Evolutionary conservation across 352 stramenopile species (phyloP).

Genomic region (Globisporangium nodosum): DNA sequence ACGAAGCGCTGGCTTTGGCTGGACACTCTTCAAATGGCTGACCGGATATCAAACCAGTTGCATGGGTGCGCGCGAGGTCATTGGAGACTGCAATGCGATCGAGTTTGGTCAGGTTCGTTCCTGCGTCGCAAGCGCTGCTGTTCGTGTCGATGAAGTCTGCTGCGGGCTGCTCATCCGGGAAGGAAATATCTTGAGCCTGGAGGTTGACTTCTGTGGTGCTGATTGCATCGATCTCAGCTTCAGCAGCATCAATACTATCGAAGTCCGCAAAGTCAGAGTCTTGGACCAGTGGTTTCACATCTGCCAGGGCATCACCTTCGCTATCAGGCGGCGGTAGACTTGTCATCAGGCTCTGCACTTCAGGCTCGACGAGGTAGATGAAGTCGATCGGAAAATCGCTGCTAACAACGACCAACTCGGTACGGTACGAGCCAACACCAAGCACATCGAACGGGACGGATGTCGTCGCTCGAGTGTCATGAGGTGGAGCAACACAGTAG

Average conservation of each 20-base stretch:
- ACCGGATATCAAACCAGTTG: too few relatives aligned
- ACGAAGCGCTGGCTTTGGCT: background rate
- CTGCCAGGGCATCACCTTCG: too few relatives aligned
- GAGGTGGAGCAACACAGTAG: constrained; percentile 21
- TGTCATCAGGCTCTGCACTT: background rate
- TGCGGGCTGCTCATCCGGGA: too few relatives aligned
- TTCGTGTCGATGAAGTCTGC: constrained; percentile 4
- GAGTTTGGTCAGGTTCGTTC: background rate
- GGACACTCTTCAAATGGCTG: background rate
- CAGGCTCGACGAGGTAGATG: constrained; percentile 12
- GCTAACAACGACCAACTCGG: background rate
- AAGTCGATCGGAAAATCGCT: constrained; percentile 11
- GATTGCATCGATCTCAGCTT: background rate
- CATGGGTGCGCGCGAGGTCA: constrained; percentile 2
- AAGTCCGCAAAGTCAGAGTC: too few relatives aligned
- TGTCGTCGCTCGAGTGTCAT: background rate
- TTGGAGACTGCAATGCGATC: constrained; percentile 27
- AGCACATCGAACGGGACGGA: constrained; percentile 1
- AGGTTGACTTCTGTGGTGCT: constrained; percentile 1
- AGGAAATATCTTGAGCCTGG: constrained; percentile 5
- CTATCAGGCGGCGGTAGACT: too few relatives aligned
- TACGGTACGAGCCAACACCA: background rate
- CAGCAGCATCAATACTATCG: too few relatives aligned
- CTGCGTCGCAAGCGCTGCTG: constrained; percentile 12
- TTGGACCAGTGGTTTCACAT: too few relatives aligned